Evolutionary conservation across 495 filamentous ascomycete species (phyloP).

Genomic region (Extremus antarcticus): DNA sequence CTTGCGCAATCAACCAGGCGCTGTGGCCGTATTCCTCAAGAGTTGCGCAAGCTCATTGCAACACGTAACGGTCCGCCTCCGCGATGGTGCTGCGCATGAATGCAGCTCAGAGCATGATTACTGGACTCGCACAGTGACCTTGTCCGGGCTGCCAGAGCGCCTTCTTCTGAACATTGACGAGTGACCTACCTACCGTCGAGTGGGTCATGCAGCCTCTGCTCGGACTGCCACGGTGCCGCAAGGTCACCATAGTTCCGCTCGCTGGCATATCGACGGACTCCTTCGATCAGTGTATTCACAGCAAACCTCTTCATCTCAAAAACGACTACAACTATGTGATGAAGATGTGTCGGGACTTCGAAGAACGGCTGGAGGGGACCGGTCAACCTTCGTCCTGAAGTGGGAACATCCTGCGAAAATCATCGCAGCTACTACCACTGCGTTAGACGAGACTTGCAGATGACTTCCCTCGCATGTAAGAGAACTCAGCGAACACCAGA

Average conservation of each 20-base stretch:
- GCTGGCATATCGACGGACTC: background rate
- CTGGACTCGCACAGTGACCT: background rate
- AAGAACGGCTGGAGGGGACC: too few relatives aligned
- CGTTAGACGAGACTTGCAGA: too few relatives aligned
- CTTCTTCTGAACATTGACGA: background rate
- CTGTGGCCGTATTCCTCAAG: background rate
- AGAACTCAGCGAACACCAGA: too few relatives aligned
- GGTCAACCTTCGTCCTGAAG: too few relatives aligned
- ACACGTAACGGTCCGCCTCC: background rate
- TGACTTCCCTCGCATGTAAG: too few relatives aligned
- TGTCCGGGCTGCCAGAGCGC: background rate
- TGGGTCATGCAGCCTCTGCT: background rate
- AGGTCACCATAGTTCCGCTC: background rate
- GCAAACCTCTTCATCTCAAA: background rate
- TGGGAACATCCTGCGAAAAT: too few relatives aligned
- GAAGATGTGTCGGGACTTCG: background rate
- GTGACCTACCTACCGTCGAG: background rate
- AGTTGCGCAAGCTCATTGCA: background rate
- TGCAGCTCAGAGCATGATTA: background rate
- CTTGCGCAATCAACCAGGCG: background rate
- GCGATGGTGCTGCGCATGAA: background rate
- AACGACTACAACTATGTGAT: background rate
- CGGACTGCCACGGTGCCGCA: background rate
- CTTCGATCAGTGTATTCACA: background rate
- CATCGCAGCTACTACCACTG: too few relatives aligned